Evolutionary conservation across 163 green algal species (phyloP).

Genomic region (Prototheca wickerhamii): DNA sequence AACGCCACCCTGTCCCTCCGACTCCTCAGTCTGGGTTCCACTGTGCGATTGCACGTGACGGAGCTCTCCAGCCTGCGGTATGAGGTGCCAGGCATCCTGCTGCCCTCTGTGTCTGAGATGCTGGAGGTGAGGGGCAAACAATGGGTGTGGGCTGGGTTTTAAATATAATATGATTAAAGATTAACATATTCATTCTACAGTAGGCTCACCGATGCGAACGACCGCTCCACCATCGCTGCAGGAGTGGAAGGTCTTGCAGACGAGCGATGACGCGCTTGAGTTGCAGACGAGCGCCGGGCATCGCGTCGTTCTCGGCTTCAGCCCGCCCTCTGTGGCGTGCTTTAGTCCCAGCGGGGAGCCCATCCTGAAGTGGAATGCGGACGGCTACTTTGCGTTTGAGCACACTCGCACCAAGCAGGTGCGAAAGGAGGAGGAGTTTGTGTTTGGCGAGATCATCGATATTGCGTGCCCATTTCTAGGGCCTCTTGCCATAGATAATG

Average conservation of each 20-base stretch:
- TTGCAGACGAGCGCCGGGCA: no score
- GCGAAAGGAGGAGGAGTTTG: background rate
- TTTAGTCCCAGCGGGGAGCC: constrained; percentile 19
- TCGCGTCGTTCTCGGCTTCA: constrained; percentile 17
- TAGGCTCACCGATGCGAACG: no score
- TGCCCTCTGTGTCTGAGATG: constrained; percentile 16
- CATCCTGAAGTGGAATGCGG: constrained; percentile 68
- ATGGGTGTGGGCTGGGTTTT: no score
- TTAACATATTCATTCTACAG: no score
- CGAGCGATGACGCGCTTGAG: no score
- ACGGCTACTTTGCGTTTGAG: constrained; percentile 81
- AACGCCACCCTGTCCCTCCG: constrained; percentile 42
- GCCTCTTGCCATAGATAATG: background rate
- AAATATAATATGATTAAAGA: no score
- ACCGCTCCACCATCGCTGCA: no score
- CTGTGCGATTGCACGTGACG: constrained; percentile 70
- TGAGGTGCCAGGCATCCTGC: constrained; percentile 53
- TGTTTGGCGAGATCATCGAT: background rate
- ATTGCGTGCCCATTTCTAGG: background rate
- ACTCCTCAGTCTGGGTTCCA: constrained; percentile 47
- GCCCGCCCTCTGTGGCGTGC: constrained; percentile 26
- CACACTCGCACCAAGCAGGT: constrained; percentile 66
- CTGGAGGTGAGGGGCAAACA: background rate
- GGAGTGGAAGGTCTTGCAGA: no score
- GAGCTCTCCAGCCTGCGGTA: constrained; percentile 38